phyloP scores from a whole-genome alignment of 345 rosid genomes.

The Iberis pinnata region DNA sequence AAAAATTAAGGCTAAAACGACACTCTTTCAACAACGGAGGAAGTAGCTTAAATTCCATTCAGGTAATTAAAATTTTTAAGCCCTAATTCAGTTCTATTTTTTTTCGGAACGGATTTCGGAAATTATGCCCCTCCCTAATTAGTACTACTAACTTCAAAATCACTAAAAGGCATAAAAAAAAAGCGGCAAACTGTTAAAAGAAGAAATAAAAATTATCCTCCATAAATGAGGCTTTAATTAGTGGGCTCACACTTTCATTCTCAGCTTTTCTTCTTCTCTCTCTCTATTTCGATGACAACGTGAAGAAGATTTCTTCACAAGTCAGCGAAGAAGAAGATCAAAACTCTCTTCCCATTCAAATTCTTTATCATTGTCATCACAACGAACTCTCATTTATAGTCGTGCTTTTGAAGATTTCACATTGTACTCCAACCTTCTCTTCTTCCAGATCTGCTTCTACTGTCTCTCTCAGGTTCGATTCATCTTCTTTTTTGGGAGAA shows the following conservation, averaged over 20 bases:
- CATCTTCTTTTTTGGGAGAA: constrained; percentile 6
- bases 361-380: not conserved
- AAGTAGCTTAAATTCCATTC: too few species aligned
- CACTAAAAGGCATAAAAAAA: too few species aligned
- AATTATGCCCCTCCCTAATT: too few species aligned
- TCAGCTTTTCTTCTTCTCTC: not conserved
- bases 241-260: too few species aligned
- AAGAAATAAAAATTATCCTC: not conserved
- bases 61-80: too few species aligned
- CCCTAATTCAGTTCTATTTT: too few species aligned
- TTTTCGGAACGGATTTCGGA: too few species aligned
- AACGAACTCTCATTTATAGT: not conserved
- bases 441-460: constrained; percentile 9
- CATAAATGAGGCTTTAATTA: too few species aligned
- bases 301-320: constrained; percentile 15
- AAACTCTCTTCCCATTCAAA: constrained; percentile 23
- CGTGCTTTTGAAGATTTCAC: not conserved
- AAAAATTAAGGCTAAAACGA: too few species aligned
- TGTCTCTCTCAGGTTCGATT: constrained; percentile 8
- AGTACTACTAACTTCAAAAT: too few species aligned
- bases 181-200: constrained; percentile 15
- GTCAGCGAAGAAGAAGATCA: constrained; percentile 15
- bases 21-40: too few species aligned
- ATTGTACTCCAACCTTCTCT: not conserved
- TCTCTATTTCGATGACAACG: constrained; percentile 2